A percentile compares a stretch with the other conserved stretches of the same genome.
These are phyloP conservation scores for Clarireedia homoeocarpa DNA, from an alignment of 2,329 filamentous ascomycete genomes.

Conservation along the genomic window DNA sequence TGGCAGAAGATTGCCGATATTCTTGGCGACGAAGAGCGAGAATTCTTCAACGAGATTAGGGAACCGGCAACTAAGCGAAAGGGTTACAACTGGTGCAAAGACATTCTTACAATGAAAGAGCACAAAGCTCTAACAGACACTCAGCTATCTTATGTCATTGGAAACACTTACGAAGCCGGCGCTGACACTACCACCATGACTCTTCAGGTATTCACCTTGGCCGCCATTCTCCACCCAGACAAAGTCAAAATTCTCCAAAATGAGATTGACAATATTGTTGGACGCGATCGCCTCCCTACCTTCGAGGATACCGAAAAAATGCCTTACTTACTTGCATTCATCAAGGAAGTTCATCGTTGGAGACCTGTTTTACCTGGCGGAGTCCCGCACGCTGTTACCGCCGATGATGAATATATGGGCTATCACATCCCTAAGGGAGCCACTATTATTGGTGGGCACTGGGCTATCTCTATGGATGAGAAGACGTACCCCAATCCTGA, in stretches of 20 bases:
- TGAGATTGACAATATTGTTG: constrained; percentile 40
- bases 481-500: constrained; percentile 35
- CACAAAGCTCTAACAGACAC: background rate
- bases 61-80: background rate
- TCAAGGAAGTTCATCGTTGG: constrained; percentile 40
- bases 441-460: constrained; percentile 40
- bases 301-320: constrained; percentile 34
- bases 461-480: constrained; percentile 46
- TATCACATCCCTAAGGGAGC: constrained; percentile 50
- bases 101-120: background rate
- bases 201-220: constrained; percentile 35
- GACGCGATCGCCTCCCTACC: constrained; percentile 10
- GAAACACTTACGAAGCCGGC: constrained; percentile 41
- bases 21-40: background rate
- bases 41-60: background rate
- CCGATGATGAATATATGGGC: constrained; percentile 49
- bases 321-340: constrained; percentile 36
- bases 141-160: constrained; percentile 17
- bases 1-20: constrained; percentile 10
- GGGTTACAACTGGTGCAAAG: background rate
- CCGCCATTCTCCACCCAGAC: constrained; percentile 28
- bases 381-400: constrained; percentile 45
- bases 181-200: constrained; percentile 33
- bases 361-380: constrained; percentile 39
- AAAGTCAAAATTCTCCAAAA: constrained; percentile 40